Evolutionary conservation across 2,329 filamentous ascomycete species (phyloP).

Genomic region (Penicillium sclerotigenum): DNA sequence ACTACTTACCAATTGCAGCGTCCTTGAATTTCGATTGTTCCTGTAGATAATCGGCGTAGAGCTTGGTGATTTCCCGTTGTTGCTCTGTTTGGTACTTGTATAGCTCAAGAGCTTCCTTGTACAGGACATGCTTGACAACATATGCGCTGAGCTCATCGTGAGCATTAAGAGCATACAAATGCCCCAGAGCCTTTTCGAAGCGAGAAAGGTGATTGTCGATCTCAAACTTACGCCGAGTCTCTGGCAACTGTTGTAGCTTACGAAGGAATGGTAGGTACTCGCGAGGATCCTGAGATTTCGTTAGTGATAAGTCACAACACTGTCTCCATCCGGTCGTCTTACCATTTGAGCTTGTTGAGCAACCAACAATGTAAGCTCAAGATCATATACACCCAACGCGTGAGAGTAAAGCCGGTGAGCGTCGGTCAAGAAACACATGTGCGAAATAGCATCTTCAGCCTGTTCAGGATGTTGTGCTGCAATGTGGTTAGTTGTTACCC

Average conservation of each 20-base stretch:
- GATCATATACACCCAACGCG: constrained; percentile 83
- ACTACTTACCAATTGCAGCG: constrained; percentile 63
- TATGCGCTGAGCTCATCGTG: constrained; percentile 80
- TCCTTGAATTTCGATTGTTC: constrained; percentile 74
- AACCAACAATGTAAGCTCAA: constrained; percentile 83
- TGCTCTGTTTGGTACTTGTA: constrained; percentile 77
- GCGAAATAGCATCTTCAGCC: constrained; percentile 85
- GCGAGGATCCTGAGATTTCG: constrained; percentile 65
- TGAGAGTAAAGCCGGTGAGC: constrained; percentile 89
- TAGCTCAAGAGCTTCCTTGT: constrained; percentile 70
- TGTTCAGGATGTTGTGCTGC: constrained; percentile 62
- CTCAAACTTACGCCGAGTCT: constrained; percentile 69
- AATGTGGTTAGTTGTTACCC: constrained; percentile 13
- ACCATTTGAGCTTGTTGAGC: constrained; percentile 90
- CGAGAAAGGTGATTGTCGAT: constrained; percentile 87
- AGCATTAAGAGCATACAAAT: constrained; percentile 68
- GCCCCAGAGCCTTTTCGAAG: constrained; percentile 69
- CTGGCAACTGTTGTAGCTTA: constrained; percentile 70
- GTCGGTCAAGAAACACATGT: constrained; percentile 96
- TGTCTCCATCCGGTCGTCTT: constrained; percentile 7
- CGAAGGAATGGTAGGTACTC: constrained; percentile 96
- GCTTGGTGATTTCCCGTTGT: constrained; percentile 64
- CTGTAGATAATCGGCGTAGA: constrained; percentile 78
- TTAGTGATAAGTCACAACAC: constrained; percentile 8
- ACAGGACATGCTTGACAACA: constrained; percentile 73